Percentiles rank a stretch among this genome's conserved stretches.
Conservation (phyloP, 1,284 basidiomycete species). For the Hymenochaete sp. region DNA sequence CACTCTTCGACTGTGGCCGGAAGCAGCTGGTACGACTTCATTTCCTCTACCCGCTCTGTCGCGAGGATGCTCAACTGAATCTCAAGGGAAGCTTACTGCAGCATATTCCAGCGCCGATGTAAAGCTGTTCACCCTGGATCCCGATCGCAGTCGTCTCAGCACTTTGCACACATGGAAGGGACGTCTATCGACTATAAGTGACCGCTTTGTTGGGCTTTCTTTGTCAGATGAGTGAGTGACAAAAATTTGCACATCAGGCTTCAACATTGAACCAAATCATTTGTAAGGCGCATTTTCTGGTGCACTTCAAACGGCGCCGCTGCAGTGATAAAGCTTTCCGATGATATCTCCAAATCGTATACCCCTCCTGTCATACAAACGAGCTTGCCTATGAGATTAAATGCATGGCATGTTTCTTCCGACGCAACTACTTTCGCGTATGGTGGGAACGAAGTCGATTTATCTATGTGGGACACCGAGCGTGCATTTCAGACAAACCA, state of each 20-base stretch:
- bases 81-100: constrained; percentile 48
- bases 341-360: constrained; percentile 18
- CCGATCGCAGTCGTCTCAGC: constrained; percentile 32
- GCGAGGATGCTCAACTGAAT: too few species aligned
- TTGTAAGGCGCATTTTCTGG: constrained; percentile 14
- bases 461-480: constrained; percentile 77
- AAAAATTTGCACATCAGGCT: neutral
- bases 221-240: constrained; percentile 36
- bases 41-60: too few species aligned
- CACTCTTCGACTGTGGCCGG: constrained; percentile 15
- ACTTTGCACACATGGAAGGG: constrained; percentile 51
- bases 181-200: constrained; percentile 40
- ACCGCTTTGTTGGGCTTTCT: constrained; percentile 54
- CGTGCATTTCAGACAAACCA: constrained; percentile 50
- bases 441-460: constrained; percentile 82
- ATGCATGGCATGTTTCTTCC: constrained; percentile 54
- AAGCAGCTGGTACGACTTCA: too few species aligned
- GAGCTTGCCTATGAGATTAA: constrained; percentile 54
- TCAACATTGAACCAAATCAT: neutral
- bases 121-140: constrained; percentile 34
- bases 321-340: constrained; percentile 11
- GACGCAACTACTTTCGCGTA: constrained; percentile 58
- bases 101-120: constrained; percentile 51
- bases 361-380: constrained; percentile 24
- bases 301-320: constrained; percentile 16